Percentiles rank a stretch among this genome's conserved stretches.
Evolutionary conservation across 345 rosid genomes (phyloP).

Genomic region (Eucalyptus viminalis): DNA sequence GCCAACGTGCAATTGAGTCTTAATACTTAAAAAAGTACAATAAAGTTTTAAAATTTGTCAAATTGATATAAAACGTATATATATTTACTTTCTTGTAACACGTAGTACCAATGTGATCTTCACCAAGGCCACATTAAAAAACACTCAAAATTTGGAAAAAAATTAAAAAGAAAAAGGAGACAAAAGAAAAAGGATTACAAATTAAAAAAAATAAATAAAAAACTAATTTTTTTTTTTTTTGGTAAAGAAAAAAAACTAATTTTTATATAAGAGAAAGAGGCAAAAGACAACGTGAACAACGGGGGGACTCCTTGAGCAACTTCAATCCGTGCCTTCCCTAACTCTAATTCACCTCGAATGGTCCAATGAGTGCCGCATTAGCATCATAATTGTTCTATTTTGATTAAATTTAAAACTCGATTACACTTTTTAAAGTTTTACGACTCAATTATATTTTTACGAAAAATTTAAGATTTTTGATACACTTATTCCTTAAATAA

Average conservation of each 20-base stretch:
- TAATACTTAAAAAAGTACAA: neutral
- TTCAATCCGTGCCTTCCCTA: neutral
- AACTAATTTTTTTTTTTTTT: neutral
- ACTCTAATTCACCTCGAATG: neutral
- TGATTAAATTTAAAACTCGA: no score
- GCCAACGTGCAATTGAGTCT: rapidly evolving
- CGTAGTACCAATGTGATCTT: neutral
- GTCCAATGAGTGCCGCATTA: neutral
- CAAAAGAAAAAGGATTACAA: neutral
- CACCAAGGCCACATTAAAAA: neutral
- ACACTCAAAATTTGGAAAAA: neutral
- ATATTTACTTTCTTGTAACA: neutral
- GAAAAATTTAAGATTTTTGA: neutral
- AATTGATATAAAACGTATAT: neutral
- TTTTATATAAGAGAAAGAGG: neutral
- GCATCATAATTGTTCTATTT: no score
- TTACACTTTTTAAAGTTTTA: no score
- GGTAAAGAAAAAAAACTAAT: no score
- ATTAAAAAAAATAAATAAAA: neutral
- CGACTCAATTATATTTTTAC: rapidly evolving
- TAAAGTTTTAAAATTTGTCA: neutral
- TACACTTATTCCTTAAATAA: no score
- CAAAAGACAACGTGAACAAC: neutral
- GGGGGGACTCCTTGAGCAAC: neutral
- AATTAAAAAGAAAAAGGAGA: neutral